A percentile compares a stretch with the other conserved stretches of the same genome.
Evolutionary conservation across 345 rosid genomes (phyloP).

Genomic region (Dimocarpus longan): DNA sequence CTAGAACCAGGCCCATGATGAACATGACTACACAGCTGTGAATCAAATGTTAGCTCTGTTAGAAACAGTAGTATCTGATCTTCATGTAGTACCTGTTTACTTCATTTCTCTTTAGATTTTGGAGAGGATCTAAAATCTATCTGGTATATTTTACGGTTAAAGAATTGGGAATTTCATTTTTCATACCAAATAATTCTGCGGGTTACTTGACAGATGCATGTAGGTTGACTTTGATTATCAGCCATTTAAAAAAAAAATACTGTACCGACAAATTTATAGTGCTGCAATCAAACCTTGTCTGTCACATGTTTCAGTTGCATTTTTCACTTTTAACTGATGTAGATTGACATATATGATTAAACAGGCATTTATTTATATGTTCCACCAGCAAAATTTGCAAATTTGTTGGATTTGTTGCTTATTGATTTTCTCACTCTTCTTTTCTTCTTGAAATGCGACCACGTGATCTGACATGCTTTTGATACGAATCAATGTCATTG

Average conservation of each 20-base stretch:
- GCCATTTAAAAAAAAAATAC: background rate
- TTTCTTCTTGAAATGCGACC: background rate
- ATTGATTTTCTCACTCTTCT: background rate
- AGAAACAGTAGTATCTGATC: too few species aligned
- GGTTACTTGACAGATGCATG: background rate
- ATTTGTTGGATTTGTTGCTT: background rate
- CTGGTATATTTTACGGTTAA: too few species aligned
- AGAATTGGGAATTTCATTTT: too few species aligned
- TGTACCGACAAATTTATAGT: background rate
- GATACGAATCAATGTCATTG: constrained; percentile 3
- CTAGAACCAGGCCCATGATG: too few species aligned
- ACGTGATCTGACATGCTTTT: constrained; percentile 18
- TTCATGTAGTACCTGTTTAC: too few species aligned
- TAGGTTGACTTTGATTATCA: background rate
- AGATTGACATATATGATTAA: background rate
- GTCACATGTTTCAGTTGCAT: constrained; percentile 6
- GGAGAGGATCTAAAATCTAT: too few species aligned
- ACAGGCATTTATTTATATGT: too few species aligned
- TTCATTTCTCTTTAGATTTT: too few species aligned
- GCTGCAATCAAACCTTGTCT: background rate
- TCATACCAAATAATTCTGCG: background rate
- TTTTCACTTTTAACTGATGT: background rate
- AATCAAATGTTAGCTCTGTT: too few species aligned
- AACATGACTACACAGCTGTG: too few species aligned
- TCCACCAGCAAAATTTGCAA: too few species aligned